A percentile compares a stretch with the other conserved stretches of the same genome.
Evolutionary conservation across 371 early-diverging fungal genomes (phyloP).

Genomic region (Mucor ambiguus): DNA sequence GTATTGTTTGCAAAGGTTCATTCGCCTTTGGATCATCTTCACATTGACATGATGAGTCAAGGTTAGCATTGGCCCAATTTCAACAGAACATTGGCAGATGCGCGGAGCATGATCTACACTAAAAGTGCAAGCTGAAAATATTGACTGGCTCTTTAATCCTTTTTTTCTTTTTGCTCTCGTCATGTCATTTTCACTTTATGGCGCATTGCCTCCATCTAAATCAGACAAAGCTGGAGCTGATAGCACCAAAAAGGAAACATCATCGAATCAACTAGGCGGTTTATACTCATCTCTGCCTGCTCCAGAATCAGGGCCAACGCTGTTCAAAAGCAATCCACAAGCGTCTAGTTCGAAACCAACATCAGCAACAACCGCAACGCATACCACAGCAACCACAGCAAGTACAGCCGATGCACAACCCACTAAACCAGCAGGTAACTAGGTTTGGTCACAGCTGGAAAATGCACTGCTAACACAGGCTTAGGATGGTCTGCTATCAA

Average conservation of each 20-base stretch:
- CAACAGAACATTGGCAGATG: too few species aligned
- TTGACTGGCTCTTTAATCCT: not conserved
- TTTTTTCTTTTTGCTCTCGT: not conserved
- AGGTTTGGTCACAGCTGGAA: not conserved
- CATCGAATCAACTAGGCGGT: not conserved
- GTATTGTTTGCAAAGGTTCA: too few species aligned
- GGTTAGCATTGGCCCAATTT: too few species aligned
- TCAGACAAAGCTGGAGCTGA: constrained; percentile 17
- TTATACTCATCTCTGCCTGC: constrained; percentile 33
- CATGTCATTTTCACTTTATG: constrained; percentile 34
- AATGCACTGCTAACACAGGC: not conserved
- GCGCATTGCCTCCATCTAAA: constrained; percentile 31
- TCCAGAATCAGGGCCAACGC: constrained; percentile 15
- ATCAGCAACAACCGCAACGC: not conserved
- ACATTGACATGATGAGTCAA: too few species aligned
- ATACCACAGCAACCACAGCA: not conserved
- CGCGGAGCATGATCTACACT: not conserved
- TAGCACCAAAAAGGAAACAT: not conserved
- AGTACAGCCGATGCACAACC: not conserved
- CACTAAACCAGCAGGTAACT: constrained; percentile 14
- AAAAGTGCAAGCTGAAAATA: not conserved
- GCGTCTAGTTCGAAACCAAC: not conserved
- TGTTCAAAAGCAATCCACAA: constrained; percentile 1
- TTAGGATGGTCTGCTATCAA: constrained; percentile 48
- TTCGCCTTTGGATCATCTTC: too few species aligned